Evolutionary conservation across 129 eudicot species (phyloP).

Genomic region (Sambucus nigra): DNA sequence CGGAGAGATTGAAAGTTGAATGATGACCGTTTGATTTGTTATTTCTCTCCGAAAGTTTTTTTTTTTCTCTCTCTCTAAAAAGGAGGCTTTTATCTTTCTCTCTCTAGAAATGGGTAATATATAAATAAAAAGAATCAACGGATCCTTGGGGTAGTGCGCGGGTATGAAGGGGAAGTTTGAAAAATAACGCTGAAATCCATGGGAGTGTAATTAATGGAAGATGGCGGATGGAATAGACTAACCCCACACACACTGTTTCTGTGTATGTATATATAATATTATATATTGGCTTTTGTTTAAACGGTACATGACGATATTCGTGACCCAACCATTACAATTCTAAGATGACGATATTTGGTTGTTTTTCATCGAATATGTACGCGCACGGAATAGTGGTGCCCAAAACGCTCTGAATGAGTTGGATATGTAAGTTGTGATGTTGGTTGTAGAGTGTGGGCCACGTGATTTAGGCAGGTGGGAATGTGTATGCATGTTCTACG

Average conservation of each 20-base stretch:
- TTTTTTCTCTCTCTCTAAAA: background rate
- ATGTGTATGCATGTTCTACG: background rate
- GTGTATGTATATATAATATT: background rate
- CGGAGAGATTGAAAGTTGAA: background rate
- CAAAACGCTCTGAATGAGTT: background rate
- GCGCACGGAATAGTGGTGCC: too few species aligned
- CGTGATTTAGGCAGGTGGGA: background rate
- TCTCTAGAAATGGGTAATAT: background rate
- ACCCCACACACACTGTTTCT: background rate
- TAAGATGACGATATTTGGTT: too few species aligned
- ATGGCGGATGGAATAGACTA: background rate
- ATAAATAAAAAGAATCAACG: background rate
- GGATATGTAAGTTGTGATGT: background rate
- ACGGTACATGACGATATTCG: conserved; percentile 17
- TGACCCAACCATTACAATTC: conserved; percentile 12
- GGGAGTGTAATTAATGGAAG: conserved; percentile 22
- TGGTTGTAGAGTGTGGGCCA: background rate
- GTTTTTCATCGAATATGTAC: too few species aligned
- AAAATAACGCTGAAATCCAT: conserved; percentile 43
- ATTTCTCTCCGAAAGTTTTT: background rate
- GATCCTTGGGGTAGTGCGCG: conserved; percentile 30
- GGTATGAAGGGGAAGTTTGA: conserved; percentile 37
- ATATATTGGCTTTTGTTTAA: conserved; percentile 2
- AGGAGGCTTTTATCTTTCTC: background rate
- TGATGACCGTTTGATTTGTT: background rate